These are phyloP conservation scores for Parafenestella ontariensis DNA, from an alignment of 2,329 filamentous ascomycete genomes.

Conservation along the genomic window DNA sequence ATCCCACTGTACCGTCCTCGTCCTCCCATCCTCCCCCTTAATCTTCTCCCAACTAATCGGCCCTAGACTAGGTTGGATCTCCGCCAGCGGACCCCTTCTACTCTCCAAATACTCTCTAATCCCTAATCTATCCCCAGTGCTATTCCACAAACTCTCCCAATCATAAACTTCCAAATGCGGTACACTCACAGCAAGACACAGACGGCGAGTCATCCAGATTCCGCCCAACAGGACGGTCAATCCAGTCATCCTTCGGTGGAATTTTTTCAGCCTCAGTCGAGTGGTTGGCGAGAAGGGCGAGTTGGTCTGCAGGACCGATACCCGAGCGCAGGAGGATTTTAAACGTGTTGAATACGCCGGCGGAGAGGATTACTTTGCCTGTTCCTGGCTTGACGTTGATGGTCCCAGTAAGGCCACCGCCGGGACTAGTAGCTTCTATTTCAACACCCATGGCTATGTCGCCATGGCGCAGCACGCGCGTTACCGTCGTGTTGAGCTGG, in stretches of 20 bases:
- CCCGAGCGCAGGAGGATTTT: constrained; percentile 70
- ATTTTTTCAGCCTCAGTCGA: constrained; percentile 48
- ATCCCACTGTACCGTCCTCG: constrained; percentile 65
- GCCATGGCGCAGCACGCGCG: constrained; percentile 65
- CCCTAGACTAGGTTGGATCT: constrained; percentile 67
- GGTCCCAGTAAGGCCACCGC: constrained; percentile 61
- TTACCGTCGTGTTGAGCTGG: constrained; percentile 67
- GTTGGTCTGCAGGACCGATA: constrained; percentile 62
- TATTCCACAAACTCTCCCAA: constrained; percentile 64
- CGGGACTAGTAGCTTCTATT: constrained; percentile 49
- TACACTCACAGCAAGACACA: constrained; percentile 1
- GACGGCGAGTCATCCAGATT: constrained; percentile 50
- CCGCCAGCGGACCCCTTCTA: constrained; percentile 63
- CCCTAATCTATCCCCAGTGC: constrained; percentile 41
- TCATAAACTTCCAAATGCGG: constrained; percentile 60
- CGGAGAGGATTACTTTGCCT: constrained; percentile 69
- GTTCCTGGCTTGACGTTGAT: constrained; percentile 63
- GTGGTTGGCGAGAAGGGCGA: constrained; percentile 44
- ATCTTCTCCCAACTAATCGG: constrained; percentile 67
- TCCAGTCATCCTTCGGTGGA: constrained; percentile 49
- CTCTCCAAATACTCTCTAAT: constrained; percentile 42
- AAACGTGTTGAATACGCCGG: constrained; percentile 69
- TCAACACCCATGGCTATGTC: constrained; percentile 68
- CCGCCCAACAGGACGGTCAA: constrained; percentile 53
- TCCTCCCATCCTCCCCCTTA: constrained; percentile 59